Evolutionary conservation across 2,329 filamentous ascomycete species (phyloP), one percentile per base, ranked within the genome.

Genomic region (Colletotrichum costaricense): DNA sequence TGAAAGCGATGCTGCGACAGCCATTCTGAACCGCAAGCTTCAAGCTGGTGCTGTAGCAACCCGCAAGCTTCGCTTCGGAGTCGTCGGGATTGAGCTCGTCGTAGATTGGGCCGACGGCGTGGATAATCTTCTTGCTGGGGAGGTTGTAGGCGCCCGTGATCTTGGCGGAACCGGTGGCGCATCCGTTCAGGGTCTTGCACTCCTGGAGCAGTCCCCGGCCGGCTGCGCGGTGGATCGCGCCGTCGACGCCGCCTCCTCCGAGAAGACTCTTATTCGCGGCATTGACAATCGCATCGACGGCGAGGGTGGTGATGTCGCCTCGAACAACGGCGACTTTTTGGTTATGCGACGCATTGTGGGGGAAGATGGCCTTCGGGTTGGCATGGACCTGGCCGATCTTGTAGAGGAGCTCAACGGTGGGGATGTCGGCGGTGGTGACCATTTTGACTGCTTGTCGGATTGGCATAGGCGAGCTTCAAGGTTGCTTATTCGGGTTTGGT

Each of bases 171-270:
- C 97, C 96, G 0, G 94, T 96, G 2, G 77, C 81, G 81, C 95
- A 98, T 63, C 95, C 94, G 60, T 87, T 80, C 2, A 98, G 87
- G 0, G 81, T 88, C n/a, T 84, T 82, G 82, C 96, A 98, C 84
- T 97, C 96, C 9, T 85, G 79, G 24, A 92, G 76, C 0, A 98
- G 89, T 0, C 82, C 82, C 0, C 84, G 89, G 0, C 97, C 97
- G 1, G 97, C 96, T 54, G 93, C 95, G 35, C 88, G 83, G 81
- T 98, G 97, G 77, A 98, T 98, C 33, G 95, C 93, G 54, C 93
- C 93, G 79, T 95, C 93, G 19, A 98, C 95, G 46, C 97, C 97
- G n/a, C 95, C 95, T 66, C 97, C 97, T 67, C 95, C 95, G 0
- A 93, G 87, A 0, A 98, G 90, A 2, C 88, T 88, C 11, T 83